phyloP scores from a whole-genome alignment of 345 rosid genomes.

The Syzygium jambos region DNA sequence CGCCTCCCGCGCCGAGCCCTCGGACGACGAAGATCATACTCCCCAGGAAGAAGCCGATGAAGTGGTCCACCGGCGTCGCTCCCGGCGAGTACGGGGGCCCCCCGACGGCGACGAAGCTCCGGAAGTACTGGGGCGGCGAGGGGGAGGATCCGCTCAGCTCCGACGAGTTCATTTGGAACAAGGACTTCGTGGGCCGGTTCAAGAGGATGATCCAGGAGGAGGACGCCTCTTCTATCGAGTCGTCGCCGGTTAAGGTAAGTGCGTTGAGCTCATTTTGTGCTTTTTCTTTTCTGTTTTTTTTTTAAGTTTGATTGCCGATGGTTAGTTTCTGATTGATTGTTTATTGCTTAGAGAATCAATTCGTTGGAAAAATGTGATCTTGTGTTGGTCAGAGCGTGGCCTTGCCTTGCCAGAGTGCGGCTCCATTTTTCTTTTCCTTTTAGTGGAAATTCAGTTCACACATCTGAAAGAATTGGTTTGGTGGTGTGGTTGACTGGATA shows the following conservation, averaged over 20 bases:
- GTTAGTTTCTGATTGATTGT: not conserved
- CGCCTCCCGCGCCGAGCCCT: constrained; percentile 13
- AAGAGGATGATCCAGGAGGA: constrained; percentile 49
- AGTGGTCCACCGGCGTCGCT: constrained; percentile 91
- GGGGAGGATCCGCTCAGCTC: constrained; percentile 80
- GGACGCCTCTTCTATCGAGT: constrained; percentile 4
- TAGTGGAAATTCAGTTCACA: not conserved
- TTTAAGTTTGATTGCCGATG: not conserved
- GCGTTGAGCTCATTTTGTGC: not conserved
- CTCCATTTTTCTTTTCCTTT: not conserved
- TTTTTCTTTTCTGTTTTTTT: not conserved
- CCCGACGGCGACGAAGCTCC: constrained; percentile 59
- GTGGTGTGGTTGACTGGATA: not conserved
- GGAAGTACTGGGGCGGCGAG: constrained; percentile 90
- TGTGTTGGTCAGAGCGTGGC: not conserved
- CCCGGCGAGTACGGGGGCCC: constrained; percentile 96
- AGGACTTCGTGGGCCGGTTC: constrained; percentile 76
- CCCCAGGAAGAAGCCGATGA: constrained; percentile 72
- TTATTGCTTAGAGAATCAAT: not conserved
- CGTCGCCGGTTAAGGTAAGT: constrained; percentile 41
- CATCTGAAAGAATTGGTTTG: not conserved
- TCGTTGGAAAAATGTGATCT: not conserved
- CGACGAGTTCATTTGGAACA: constrained; percentile 87
- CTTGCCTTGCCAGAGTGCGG: not conserved
- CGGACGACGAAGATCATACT: constrained; percentile 62